phyloP scores from a whole-genome alignment of 1,139 yeast species.

The Ogataea hybrid region DNA sequence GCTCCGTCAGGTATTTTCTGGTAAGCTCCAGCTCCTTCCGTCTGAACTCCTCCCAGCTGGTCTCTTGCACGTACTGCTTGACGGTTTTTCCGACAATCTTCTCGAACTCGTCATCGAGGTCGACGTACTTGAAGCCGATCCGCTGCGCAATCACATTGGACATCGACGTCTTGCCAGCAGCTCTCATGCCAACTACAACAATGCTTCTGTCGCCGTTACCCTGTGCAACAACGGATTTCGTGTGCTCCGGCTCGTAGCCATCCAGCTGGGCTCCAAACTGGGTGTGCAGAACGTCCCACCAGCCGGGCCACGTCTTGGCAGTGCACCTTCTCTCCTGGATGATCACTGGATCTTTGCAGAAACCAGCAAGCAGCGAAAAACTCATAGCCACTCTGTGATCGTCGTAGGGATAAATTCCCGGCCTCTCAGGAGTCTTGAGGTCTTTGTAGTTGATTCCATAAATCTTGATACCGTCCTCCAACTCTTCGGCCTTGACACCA shows the following conservation, averaged over 20 bases:
- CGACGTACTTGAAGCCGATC: slow-evolving; percentile 71
- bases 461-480: slow-evolving; percentile 89
- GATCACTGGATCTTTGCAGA: slow-evolving; percentile 54
- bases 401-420: slow-evolving; percentile 79
- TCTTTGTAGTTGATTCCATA: slow-evolving; percentile 56
- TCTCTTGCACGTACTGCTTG: slow-evolving; percentile 58
- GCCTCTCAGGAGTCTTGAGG: slow-evolving; percentile 49
- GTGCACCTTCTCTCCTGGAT: slow-evolving; percentile 89
- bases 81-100: slow-evolving; percentile 53
- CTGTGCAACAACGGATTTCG: slow-evolving; percentile 16
- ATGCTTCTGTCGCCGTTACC: slow-evolving; percentile 55
- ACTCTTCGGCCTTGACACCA: slow-evolving; percentile 81
- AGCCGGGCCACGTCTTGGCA: slow-evolving; percentile 99
- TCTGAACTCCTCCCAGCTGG: slow-evolving; percentile 91
- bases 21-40: slow-evolving; percentile 61
- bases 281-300: slow-evolving; percentile 94
- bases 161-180: slow-evolving; percentile 91
- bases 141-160: slow-evolving; percentile 76
- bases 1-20: slow-evolving; percentile 45
- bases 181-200: slow-evolving; percentile 95
- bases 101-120: slow-evolving; percentile 75
- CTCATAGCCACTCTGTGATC: slow-evolving; percentile 99
- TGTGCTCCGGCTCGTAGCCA: slow-evolving; percentile 55
- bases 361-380: slow-evolving; percentile 77
- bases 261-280: slow-evolving; percentile 61